Evolutionary conservation across 192 early-diverging fungal species (phyloP).

Genomic region (Coemansia sp.): DNA sequence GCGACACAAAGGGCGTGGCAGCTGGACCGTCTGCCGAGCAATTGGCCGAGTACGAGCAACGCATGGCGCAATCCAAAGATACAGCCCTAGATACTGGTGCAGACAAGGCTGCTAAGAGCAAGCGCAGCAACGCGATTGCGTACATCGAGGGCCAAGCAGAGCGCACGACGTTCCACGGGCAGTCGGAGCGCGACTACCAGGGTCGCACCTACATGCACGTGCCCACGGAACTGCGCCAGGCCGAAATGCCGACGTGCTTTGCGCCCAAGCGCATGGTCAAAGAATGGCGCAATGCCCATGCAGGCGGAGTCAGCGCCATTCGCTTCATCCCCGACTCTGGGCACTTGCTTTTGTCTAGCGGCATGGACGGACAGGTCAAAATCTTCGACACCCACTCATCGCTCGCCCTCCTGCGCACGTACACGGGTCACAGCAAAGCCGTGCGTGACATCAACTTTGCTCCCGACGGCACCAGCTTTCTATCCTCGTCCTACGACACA

Average conservation of each 20-base stretch:
- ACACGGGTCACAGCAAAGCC: slow-evolving; percentile 88
- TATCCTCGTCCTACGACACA: slow-evolving; percentile 89
- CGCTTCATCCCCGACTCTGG: slow-evolving; percentile 88
- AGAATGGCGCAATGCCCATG: slow-evolving; percentile 89
- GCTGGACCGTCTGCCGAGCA: slow-evolving; percentile 60
- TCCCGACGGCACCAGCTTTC: slow-evolving; percentile 80
- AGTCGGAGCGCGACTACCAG: slow-evolving; percentile 83
- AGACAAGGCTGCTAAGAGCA: slow-evolving; percentile 18
- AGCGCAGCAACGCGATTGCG: slow-evolving; percentile 20
- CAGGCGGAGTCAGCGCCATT: slow-evolving; percentile 88
- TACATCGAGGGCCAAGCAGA: slow-evolving; percentile 61
- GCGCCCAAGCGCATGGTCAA: slow-evolving; percentile 85
- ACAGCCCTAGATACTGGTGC: background rate
- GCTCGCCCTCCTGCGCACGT: slow-evolving; percentile 81
- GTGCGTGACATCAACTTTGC: slow-evolving; percentile 91
- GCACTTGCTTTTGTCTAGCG: slow-evolving; percentile 84
- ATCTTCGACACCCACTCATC: slow-evolving; percentile 96
- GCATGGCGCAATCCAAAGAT: slow-evolving; percentile 5
- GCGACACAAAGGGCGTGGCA: slow-evolving; percentile 66
- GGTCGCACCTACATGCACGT: slow-evolving; percentile 97
- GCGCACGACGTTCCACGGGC: slow-evolving; percentile 85
- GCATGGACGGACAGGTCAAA: slow-evolving; percentile 97
- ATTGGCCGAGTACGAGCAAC: slow-evolving; percentile 42
- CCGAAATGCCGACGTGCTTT: slow-evolving; percentile 79
- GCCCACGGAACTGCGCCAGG: slow-evolving; percentile 78